These are phyloP conservation scores for Diaporthe nobilis DNA, from an alignment of 2,329 filamentous ascomycete species.

Conservation along the genomic window DNA sequence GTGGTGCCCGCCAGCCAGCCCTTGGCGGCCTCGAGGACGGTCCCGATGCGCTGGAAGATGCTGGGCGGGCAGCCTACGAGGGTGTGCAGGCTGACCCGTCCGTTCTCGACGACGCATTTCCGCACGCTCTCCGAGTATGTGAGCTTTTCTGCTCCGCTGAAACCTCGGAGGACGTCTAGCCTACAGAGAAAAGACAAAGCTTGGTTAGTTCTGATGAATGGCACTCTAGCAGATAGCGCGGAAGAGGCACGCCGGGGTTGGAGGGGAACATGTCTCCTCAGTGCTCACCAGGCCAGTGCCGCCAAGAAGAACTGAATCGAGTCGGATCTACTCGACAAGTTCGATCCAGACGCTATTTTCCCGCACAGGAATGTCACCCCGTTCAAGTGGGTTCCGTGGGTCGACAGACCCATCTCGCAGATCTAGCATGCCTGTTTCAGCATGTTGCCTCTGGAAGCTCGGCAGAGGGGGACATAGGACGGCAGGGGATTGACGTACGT, in stretches of 20 bases:
- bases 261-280: not conserved
- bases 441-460: not conserved
- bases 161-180: conserved; percentile 49
- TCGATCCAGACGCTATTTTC: conserved; percentile 40
- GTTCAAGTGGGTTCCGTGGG: conserved; percentile 48
- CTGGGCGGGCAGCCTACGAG: conserved; percentile 48
- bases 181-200: conserved; percentile 26
- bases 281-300: conserved; percentile 11
- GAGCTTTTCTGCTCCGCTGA: conserved; percentile 51
- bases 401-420: conserved; percentile 47
- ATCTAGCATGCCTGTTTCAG: conserved; percentile 43
- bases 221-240: not conserved
- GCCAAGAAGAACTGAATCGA: conserved; percentile 21
- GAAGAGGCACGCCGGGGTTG: not conserved
- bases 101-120: conserved; percentile 45
- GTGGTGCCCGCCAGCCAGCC: conserved; percentile 36
- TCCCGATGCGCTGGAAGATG: conserved; percentile 47
- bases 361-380: conserved; percentile 49
- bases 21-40: conserved; percentile 47
- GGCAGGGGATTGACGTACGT: not conserved
- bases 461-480: conserved; percentile 7
- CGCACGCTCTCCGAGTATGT: conserved; percentile 47
- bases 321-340: conserved; percentile 1
- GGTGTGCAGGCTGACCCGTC: conserved; percentile 46
- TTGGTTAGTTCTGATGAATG: not conserved